These are phyloP conservation scores for Cryptococcus deneoformans DNA, from an alignment of 1,284 basidiomycete genomes.

Conservation along the genomic window DNA sequence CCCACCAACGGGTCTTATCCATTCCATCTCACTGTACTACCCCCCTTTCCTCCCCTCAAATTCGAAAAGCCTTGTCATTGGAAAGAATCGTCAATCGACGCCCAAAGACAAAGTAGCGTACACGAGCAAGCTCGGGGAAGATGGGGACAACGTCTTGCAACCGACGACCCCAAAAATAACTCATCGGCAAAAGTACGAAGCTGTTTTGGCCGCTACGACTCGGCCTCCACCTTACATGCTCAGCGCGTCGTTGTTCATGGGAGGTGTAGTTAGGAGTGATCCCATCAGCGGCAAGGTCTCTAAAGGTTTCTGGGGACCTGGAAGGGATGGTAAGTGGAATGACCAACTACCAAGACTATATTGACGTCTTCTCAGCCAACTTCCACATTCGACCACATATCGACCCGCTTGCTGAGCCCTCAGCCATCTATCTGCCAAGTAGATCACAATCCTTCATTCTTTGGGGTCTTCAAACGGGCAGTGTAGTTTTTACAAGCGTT, in stretches of 20 bases:
- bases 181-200: slow-evolving; percentile 43
- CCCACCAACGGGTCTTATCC: slow-evolving; percentile 37
- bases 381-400: slow-evolving; percentile 40
- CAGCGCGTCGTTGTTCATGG: slow-evolving; percentile 34
- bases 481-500: slow-evolving; percentile 39
- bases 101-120: slow-evolving; percentile 4
- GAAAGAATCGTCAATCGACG: slow-evolving; percentile 26
- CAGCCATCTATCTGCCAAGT: slow-evolving; percentile 29
- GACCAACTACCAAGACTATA: slow-evolving; percentile 18
- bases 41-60: slow-evolving; percentile 20
- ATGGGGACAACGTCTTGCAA: neutral
- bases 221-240: slow-evolving; percentile 40
- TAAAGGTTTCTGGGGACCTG: slow-evolving; percentile 47
- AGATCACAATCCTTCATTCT: slow-evolving; percentile 35
- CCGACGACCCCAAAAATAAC: slow-evolving; percentile 27
- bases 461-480: slow-evolving; percentile 43
- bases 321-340: slow-evolving; percentile 17
- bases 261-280: slow-evolving; percentile 42
- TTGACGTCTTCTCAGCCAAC: slow-evolving; percentile 20
- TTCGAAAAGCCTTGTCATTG: slow-evolving; percentile 22
- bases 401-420: slow-evolving; percentile 23
- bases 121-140: neutral
- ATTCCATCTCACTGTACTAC: slow-evolving; percentile 43
- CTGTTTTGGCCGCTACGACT: slow-evolving; percentile 36
- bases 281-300: slow-evolving; percentile 44